Conservation (phyloP, 257 asterid genomes). For the Penstemon davidsonii region DNA sequence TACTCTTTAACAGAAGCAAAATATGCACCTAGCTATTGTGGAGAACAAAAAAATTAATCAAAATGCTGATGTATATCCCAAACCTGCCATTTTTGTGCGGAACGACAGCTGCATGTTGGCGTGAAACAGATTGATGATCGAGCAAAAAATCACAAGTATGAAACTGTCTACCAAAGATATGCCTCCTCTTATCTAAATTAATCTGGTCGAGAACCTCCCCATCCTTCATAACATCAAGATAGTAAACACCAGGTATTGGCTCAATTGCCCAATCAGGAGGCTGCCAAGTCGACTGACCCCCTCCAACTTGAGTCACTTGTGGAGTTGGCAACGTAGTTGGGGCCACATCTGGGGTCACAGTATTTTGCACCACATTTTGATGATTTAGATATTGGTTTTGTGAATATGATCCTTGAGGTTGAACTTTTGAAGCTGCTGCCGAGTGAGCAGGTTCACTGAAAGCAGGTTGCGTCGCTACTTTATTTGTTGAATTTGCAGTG, state of each 20-base stretch:
- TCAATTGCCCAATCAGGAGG: slow-evolving; percentile 99
- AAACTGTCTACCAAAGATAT: slow-evolving; percentile 87
- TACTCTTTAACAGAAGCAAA: not conserved
- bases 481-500: slow-evolving; percentile 45
- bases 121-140: slow-evolving; percentile 97
- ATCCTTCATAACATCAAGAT: slow-evolving; percentile 87
- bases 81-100: slow-evolving; percentile 96
- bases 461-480: slow-evolving; percentile 33
- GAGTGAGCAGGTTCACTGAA: slow-evolving; percentile 27
- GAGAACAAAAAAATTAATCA: slow-evolving; percentile 12
- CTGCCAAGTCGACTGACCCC: slow-evolving; percentile 89
- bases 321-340: slow-evolving; percentile 45
- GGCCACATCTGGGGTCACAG: slow-evolving; percentile 38
- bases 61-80: slow-evolving; percentile 14
- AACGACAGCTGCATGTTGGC: slow-evolving; percentile 94
- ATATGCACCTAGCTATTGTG: slow-evolving; percentile 8
- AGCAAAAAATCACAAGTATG: slow-evolving; percentile 96
- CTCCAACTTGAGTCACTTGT: slow-evolving; percentile 76
- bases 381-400: slow-evolving; percentile 44
- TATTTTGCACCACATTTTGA: slow-evolving; percentile 41
- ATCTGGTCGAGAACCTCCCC: slow-evolving; percentile 89
- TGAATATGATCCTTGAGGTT: slow-evolving; percentile 40
- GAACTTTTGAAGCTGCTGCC: slow-evolving; percentile 38
- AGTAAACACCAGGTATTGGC: slow-evolving; percentile 86
- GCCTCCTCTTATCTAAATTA: slow-evolving; percentile 73